phyloP scores from a whole-genome alignment of 805 yeast species.

The Candida silvatica region DNA sequence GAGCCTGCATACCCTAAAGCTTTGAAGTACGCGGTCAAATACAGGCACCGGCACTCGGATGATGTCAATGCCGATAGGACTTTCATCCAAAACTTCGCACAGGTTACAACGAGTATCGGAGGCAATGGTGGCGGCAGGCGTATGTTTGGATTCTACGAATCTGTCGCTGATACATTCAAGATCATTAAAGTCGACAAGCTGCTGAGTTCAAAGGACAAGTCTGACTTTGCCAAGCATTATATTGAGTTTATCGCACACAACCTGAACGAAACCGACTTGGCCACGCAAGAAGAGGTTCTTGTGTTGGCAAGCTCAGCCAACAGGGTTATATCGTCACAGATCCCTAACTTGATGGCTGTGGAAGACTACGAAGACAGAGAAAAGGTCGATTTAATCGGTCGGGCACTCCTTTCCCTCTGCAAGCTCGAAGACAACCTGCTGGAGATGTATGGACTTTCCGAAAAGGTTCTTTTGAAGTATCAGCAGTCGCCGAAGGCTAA shows the following conservation, averaged over 20 bases:
- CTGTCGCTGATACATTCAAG: constrained; percentile 24
- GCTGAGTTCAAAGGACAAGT: constrained; percentile 4
- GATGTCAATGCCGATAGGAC: constrained; percentile 21
- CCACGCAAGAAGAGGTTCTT: constrained; percentile 43
- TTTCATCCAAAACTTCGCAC: constrained; percentile 33
- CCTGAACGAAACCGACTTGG: constrained; percentile 30
- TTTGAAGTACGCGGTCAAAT: constrained; percentile 41
- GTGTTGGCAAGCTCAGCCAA: constrained; percentile 36
- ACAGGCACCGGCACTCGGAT: constrained; percentile 22
- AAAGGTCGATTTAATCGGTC: constrained; percentile 8
- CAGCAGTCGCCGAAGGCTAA: constrained; percentile 12
- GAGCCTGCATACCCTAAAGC: constrained; percentile 62
- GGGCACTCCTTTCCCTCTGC: constrained; percentile 10
- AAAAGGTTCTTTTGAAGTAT: constrained; percentile 13
- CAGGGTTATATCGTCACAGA: constrained; percentile 31
- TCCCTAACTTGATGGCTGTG: constrained; percentile 25
- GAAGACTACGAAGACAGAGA: constrained; percentile 10
- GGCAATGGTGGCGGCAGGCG: constrained; percentile 10
- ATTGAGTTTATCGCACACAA: constrained; percentile 29
- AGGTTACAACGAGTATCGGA: constrained; percentile 25
- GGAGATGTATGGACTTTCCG: constrained; percentile 13
- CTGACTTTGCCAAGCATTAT: constrained; percentile 17
- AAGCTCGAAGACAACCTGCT: constrained; percentile 9
- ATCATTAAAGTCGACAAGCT: constrained; percentile 12
- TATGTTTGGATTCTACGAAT: constrained; percentile 31